A percentile compares a stretch with the other conserved stretches of the same genome.
phyloP scores from a whole-genome alignment of 257 asterid genomes.

The Solanum pinnatisectum region DNA sequence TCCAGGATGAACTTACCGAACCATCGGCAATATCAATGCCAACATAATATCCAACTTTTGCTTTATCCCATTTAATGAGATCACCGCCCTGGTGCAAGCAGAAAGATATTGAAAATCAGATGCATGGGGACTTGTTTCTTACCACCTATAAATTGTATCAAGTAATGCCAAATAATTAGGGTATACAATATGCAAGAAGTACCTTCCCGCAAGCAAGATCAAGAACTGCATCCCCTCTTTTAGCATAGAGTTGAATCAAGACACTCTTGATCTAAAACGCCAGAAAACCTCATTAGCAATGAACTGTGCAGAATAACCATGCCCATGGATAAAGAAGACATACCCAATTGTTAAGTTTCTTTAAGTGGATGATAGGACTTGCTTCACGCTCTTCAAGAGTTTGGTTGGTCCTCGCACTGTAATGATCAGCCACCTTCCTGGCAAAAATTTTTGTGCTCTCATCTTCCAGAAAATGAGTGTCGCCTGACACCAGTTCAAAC shows the following conservation, averaged over 20 bases:
- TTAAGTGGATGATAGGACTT: constrained; percentile 94
- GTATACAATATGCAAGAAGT: background rate
- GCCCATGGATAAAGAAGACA: background rate
- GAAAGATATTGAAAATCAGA: background rate
- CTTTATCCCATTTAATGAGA: constrained; percentile 98
- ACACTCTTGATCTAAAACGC: constrained; percentile 79
- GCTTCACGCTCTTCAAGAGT: constrained; percentile 94
- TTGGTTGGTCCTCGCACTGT: constrained; percentile 91
- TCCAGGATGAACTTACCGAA: constrained; percentile 41
- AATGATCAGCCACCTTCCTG: constrained; percentile 94
- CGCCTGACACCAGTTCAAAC: constrained; percentile 26
- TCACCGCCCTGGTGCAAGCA: constrained; percentile 75
- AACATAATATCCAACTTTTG: constrained; percentile 78
- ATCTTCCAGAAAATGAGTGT: constrained; percentile 52
- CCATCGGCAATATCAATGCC: constrained; percentile 97
- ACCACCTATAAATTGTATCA: background rate
- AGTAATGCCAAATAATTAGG: background rate
- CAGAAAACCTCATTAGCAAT: background rate
- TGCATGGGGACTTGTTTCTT: background rate
- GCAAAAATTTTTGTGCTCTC: constrained; percentile 70
- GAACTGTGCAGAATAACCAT: background rate
- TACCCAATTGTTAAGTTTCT: constrained; percentile 98
- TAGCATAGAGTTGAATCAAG: constrained; percentile 74
- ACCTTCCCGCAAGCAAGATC: constrained; percentile 99
- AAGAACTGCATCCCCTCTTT: constrained; percentile 83